Percentiles rank a stretch among this genome's conserved stretches.
Conservation (phyloP, 2,329 filamentous ascomycete genomes). For the Fusarium lateritium region DNA sequence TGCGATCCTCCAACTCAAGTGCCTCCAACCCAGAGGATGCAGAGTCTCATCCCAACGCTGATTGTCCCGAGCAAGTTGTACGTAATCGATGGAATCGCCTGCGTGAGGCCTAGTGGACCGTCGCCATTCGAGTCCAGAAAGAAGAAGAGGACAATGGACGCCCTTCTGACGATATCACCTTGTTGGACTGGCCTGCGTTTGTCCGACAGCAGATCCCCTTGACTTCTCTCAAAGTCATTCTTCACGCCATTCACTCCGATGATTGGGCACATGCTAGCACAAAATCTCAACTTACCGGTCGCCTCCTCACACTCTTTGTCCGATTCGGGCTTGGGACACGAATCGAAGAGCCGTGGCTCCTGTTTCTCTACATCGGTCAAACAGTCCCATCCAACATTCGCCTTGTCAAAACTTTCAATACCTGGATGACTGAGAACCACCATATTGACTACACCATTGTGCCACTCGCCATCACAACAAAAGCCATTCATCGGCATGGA, state of each 20-base stretch:
- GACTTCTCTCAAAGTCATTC: constrained; percentile 16
- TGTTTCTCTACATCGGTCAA: constrained; percentile 14
- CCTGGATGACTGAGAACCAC: constrained; percentile 7
- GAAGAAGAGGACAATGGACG: constrained; percentile 13
- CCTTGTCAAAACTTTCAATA: constrained; percentile 8
- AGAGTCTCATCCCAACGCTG: background rate
- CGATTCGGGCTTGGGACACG: constrained; percentile 2
- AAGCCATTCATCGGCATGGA: constrained; percentile 14
- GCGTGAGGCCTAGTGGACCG: constrained; percentile 3
- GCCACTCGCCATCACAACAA: constrained; percentile 1
- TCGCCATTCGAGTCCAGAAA: background rate
- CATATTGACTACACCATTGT: constrained; percentile 1
- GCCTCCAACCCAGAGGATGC: background rate
- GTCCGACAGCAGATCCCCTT: constrained; percentile 10
- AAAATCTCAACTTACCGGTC: constrained; percentile 12
- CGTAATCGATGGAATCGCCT: constrained; percentile 1
- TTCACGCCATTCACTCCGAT: constrained; percentile 15
- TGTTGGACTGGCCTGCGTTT: constrained; percentile 20
- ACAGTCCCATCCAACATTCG: constrained; percentile 5
- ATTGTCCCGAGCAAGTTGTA: constrained; percentile 3
- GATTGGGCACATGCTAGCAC: constrained; percentile 9
- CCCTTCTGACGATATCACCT: background rate
- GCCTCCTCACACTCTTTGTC: constrained; percentile 11
- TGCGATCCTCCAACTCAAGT: constrained; percentile 5
- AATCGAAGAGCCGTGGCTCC: constrained; percentile 16